A percentile compares a stretch with the other conserved stretches of the same genome.
Evolutionary conservation across 1,139 yeast species (phyloP).

Genomic region (Ogataea hybrid): DNA sequence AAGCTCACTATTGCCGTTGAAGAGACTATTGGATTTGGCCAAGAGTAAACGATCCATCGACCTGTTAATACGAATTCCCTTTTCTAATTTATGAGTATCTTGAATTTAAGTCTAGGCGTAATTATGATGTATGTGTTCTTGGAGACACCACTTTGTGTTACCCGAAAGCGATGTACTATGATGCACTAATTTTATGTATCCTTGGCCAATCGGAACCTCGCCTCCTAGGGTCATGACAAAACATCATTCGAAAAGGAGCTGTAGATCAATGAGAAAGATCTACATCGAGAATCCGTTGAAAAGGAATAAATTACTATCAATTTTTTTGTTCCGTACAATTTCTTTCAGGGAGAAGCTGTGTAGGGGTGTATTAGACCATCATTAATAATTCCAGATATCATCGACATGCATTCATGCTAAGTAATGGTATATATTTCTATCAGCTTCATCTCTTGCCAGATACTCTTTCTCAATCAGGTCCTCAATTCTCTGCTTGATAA

Average conservation of each 20-base stretch:
- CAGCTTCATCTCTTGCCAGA: slow-evolving; percentile 65
- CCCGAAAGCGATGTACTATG: slow-evolving; percentile 32
- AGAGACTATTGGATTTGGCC: slow-evolving; percentile 80
- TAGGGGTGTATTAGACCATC: background rate
- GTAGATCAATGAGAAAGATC: slow-evolving; percentile 7
- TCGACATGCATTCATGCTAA: slow-evolving; percentile 44
- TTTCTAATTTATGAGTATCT: background rate
- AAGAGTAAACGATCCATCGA: slow-evolving; percentile 51
- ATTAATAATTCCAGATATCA: background rate
- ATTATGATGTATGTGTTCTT: slow-evolving; percentile 30
- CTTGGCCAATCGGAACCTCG: slow-evolving; percentile 16
- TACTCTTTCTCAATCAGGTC: slow-evolving; percentile 82
- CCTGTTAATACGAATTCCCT: slow-evolving; percentile 1
- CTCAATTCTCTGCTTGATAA: slow-evolving; percentile 79
- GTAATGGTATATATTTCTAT: slow-evolving; percentile 65
- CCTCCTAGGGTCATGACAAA: slow-evolving; percentile 19
- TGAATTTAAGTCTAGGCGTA: background rate
- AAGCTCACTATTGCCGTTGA: slow-evolving; percentile 64
- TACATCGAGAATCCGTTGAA: slow-evolving; percentile 4
- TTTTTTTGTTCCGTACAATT: background rate
- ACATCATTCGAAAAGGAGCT: slow-evolving; percentile 20
- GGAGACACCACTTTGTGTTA: slow-evolving; percentile 33
- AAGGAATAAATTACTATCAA: slow-evolving; percentile 1
- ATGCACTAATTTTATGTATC: slow-evolving; percentile 26
- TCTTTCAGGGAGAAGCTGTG: background rate